Evolutionary conservation across 2,329 filamentous ascomycete species (phyloP), one percentile per base, ranked within the genome.

Genomic region (Monosporascus cannonballus): DNA sequence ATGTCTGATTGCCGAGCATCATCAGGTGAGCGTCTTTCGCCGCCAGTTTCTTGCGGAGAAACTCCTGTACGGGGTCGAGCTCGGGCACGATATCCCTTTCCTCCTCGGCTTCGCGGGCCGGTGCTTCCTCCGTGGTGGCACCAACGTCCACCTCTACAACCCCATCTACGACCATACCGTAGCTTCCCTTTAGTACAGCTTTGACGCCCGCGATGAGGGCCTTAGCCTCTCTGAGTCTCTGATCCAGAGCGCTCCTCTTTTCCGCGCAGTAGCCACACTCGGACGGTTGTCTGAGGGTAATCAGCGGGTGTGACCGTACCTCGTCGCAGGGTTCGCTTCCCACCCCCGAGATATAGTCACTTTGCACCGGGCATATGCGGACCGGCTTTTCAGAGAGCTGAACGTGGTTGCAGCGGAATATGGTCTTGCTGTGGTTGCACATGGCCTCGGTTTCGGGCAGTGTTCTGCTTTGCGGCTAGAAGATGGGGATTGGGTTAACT

Each of bases 341-440:
- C 15, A 9, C 2, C 1, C 57, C 61, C 1, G 56, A 30, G 8
- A 53, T 14, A 53, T 55, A 58, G 6, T 57, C 53, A 3, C 48
- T 44, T 41, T 62, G 61, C 15, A 14, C 15, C 8, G 50, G 8
- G 44, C 66, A 68, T 9, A 37, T 4, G 6, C 37, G 37, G 20
- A 59, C 14, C 2, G 59, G 58, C 30, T 50, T 27, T 1, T 46
- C 17, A 4, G 52, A 52, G 27, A 56, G 34, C 6, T 54, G 52
- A 2, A 54, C 27, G 56, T 67, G 65, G 57, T 67, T 66, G 55
- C 66, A 68, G 11, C 22, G 4, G 51, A 54, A 64, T 34, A 64
- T 50, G 2, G 55, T 54, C 42, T 59, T 61, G n/a, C 61, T 57
- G 58, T 63, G 61, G 17, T 34, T 50, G 47, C 66, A 68, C 66